Conservation (phyloP, 495 filamentous ascomycete genomes). For the Penicillium cosmopolitanum region DNA sequence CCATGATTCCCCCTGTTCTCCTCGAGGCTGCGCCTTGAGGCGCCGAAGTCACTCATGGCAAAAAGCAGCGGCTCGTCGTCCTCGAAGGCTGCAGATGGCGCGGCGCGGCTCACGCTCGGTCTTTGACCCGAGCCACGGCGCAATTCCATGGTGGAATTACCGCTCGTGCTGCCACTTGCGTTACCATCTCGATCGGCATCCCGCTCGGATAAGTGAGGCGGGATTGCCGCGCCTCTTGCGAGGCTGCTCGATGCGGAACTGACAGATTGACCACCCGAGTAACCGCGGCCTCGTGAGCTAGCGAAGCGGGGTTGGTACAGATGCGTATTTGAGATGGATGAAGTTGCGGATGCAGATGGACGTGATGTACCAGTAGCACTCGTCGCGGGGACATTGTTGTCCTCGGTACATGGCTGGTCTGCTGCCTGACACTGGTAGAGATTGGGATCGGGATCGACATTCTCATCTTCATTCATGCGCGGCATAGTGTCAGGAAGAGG, state of each 20-base stretch:
- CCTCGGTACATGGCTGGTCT: slow-evolving; percentile 30
- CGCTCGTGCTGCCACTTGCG: slow-evolving; percentile 56
- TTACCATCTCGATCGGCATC: slow-evolving; percentile 54
- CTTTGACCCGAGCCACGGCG: slow-evolving; percentile 42
- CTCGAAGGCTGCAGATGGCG: slow-evolving; percentile 38
- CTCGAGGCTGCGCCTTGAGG: slow-evolving; percentile 72
- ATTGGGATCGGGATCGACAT: slow-evolving; percentile 19
- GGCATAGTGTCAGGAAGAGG: slow-evolving; percentile 60
- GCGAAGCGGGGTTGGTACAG: slow-evolving; percentile 48
- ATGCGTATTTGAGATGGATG: slow-evolving; percentile 38
- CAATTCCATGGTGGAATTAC: slow-evolving; percentile 39
- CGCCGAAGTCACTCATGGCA: slow-evolving; percentile 82
- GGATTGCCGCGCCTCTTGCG: slow-evolving; percentile 40
- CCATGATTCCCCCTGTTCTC: slow-evolving; percentile 58
- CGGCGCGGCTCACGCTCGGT: slow-evolving; percentile 35
- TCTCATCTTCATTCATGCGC: slow-evolving; percentile 48
- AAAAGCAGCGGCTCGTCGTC: slow-evolving; percentile 87
- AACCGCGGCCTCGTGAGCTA: slow-evolving; percentile 44
- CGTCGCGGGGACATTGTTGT: slow-evolving; percentile 33
- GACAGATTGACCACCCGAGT: slow-evolving; percentile 46
- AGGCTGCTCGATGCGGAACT: slow-evolving; percentile 51
- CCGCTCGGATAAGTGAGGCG: slow-evolving; percentile 40
- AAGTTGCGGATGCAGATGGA: slow-evolving; percentile 45
- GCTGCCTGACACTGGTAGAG: slow-evolving; percentile 32
- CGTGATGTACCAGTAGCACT: slow-evolving; percentile 47